Conservation (phyloP, 495 filamentous ascomycete genomes). For the Aspergillus olivimuriae region DNA sequence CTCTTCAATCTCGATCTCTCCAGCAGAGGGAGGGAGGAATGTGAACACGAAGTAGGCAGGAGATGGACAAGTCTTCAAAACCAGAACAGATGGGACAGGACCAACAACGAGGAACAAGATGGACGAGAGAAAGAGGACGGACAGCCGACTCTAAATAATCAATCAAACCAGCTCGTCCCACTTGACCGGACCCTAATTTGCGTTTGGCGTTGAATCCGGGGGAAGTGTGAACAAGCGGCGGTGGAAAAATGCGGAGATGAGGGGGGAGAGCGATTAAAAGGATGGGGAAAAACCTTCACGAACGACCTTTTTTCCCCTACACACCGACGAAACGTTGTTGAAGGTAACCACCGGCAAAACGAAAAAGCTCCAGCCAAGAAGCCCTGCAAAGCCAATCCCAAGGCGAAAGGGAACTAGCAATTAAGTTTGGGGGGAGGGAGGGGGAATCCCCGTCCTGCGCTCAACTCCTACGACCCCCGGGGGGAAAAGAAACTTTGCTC, state of each 20-base stretch:
- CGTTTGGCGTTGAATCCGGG: background rate
- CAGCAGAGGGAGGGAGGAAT: too few relatives aligned
- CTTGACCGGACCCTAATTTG: background rate
- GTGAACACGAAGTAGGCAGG: too few relatives aligned
- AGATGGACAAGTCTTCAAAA: too few relatives aligned
- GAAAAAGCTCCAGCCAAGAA: background rate
- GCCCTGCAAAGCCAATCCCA: too few relatives aligned
- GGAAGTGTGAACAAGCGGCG: background rate
- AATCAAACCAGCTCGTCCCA: background rate
- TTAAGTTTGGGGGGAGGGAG: too few relatives aligned
- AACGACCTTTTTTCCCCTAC: too few relatives aligned
- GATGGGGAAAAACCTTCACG: background rate
- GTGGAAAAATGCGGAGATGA: background rate
- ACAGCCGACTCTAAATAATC: background rate
- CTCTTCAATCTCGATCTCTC: too few relatives aligned
- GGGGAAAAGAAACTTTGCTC: background rate
- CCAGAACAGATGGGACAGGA: too few relatives aligned
- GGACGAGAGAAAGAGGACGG: background rate
- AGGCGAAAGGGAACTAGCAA: too few relatives aligned
- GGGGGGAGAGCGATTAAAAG: background rate
- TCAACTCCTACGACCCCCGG: background rate
- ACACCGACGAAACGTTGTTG: too few relatives aligned
- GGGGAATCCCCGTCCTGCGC: background rate
- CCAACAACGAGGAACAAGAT: background rate
- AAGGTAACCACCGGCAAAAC: background rate